Evolutionary conservation across 495 filamentous ascomycete species (phyloP).

Genomic region (Aspergillus sclerotiicarbonarius): DNA sequence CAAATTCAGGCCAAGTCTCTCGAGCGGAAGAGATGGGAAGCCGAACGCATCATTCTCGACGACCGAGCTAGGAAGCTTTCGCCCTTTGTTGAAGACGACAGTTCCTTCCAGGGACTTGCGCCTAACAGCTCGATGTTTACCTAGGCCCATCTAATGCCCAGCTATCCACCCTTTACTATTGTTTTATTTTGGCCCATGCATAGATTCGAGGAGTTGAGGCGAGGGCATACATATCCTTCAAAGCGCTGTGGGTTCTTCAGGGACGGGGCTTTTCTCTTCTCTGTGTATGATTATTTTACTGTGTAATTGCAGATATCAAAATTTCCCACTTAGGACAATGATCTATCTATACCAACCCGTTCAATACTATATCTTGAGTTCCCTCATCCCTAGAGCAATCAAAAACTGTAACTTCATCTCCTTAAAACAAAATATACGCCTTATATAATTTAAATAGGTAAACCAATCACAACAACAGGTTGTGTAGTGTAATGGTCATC

Average conservation of each 20-base stretch:
- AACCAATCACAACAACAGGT: neutral
- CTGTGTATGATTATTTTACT: neutral
- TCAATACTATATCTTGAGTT: neutral
- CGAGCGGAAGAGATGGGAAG: conserved; percentile 38
- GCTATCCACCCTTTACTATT: conserved; percentile 3
- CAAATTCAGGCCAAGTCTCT: conserved; percentile 25
- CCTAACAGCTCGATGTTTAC: conserved; percentile 38
- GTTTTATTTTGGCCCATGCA: neutral
- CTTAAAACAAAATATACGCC: no score
- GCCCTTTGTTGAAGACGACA: conserved; percentile 34
- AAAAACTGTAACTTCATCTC: no score
- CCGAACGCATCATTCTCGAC: conserved; percentile 38
- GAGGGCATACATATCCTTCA: neutral
- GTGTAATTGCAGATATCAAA: neutral
- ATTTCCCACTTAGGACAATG: neutral
- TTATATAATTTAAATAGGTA: neutral
- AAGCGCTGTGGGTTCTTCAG: neutral
- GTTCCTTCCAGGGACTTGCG: conserved; percentile 29
- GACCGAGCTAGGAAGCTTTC: conserved; percentile 36
- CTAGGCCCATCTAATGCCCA: conserved; percentile 12
- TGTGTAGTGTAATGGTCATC: conserved; percentile 9
- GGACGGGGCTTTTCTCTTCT: neutral
- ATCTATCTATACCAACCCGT: neutral
- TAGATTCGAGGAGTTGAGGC: neutral
- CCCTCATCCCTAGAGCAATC: no score